Conservation (phyloP, 441 rosid genomes). For the Populus tomentosa region DNA sequence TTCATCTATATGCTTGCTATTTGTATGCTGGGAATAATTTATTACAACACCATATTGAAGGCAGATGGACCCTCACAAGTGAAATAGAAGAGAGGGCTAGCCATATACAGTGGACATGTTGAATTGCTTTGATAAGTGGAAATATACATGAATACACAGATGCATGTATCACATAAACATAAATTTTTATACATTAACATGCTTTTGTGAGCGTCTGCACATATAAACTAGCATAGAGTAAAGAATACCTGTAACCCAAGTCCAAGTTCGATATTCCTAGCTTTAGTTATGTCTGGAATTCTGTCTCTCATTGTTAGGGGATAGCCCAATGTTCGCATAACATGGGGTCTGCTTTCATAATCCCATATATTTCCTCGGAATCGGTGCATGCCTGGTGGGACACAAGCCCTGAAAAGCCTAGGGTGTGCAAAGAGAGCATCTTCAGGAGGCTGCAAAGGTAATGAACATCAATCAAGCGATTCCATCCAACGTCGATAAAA, state of each 20-base stretch:
- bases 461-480: conserved; percentile 4
- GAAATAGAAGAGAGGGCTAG: neutral
- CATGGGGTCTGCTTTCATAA: conserved; percentile 79
- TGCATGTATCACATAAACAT: neutral
- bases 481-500: neutral
- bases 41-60: neutral
- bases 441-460: conserved; percentile 66
- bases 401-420: conserved; percentile 95
- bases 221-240: neutral
- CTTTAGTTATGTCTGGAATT: conserved; percentile 86
- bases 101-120: neutral
- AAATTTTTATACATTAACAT: neutral
- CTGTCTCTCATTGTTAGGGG: conserved; percentile 63
- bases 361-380: conserved; percentile 98
- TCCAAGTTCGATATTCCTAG: conserved; percentile 91
- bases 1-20: neutral
- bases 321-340: conserved; percentile 72
- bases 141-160: neutral
- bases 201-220: neutral
- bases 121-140: neutral
- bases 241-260: conserved; percentile 81
- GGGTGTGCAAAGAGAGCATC: conserved; percentile 94
- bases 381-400: conserved; percentile 97
- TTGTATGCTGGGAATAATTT: neutral
- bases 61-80: neutral